Percentiles rank a stretch among this genome's conserved stretches.
Evolutionary conservation across 768 basidiomycete genomes (phyloP).

Genomic region (Lactifluus subvellereus): DNA sequence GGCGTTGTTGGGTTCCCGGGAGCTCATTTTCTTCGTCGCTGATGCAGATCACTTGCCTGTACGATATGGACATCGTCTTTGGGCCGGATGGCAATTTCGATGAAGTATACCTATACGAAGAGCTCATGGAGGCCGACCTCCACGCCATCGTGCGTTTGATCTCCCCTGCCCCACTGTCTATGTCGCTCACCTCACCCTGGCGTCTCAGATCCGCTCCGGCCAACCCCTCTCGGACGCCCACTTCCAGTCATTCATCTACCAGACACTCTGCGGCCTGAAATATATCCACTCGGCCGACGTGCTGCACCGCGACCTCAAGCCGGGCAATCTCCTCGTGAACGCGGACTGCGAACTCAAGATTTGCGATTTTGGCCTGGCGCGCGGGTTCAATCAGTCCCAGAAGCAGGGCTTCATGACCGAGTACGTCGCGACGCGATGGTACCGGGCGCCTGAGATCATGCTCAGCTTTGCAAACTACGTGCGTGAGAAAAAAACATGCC

Average conservation of each 20-base stretch:
- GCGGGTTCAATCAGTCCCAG: conserved; percentile 85
- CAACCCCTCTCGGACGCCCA: conserved; percentile 87
- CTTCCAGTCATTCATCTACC: conserved; percentile 96
- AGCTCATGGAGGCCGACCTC: conserved; percentile 99
- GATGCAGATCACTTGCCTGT: conserved; percentile 84
- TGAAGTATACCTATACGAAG: conserved; percentile 95
- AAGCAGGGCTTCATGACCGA: conserved; percentile 99
- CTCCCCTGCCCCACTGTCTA: not conserved
- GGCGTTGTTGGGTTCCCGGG: not conserved
- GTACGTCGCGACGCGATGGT: conserved; percentile 99
- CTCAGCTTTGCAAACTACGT: conserved; percentile 93
- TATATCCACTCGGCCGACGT: conserved; percentile 98
- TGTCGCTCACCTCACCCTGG: not conserved
- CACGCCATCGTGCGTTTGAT: conserved; percentile 80
- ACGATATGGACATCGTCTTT: conserved; percentile 98
- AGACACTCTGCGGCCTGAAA: conserved; percentile 96
- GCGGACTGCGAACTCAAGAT: conserved; percentile 99
- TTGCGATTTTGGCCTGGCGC: conserved; percentile 95
- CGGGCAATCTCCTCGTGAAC: conserved; percentile 92
- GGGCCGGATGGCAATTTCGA: conserved; percentile 89
- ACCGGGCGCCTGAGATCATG: conserved; percentile 99
- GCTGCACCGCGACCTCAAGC: conserved; percentile 93
- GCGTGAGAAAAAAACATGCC: conserved; percentile 29
- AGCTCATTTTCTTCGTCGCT: too few species aligned
- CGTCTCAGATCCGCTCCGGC: conserved; percentile 67